Evolutionary conservation across 1,284 basidiomycete genomes (phyloP).

Genomic region (Malassezia equina): DNA sequence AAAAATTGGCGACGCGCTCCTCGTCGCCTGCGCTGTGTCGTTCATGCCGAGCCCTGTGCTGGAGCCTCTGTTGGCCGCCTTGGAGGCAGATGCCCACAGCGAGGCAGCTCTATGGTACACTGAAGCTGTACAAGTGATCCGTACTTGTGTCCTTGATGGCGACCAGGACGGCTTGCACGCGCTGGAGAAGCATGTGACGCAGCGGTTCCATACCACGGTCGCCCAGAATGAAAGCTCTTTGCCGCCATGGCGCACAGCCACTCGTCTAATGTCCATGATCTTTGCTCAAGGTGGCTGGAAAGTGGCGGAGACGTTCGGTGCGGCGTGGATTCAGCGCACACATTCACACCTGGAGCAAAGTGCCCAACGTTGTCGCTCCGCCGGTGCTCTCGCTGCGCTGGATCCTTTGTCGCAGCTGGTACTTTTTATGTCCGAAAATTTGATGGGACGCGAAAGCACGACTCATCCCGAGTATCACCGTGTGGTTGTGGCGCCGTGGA

Average conservation of each 20-base stretch:
- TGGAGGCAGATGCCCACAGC: not conserved
- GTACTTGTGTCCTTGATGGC: not conserved
- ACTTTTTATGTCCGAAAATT: slow-evolving; percentile 14
- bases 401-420: slow-evolving; percentile 11
- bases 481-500: slow-evolving; percentile 24
- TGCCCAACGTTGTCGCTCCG: not conserved
- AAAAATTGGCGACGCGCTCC: not conserved
- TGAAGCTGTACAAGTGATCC: not conserved
- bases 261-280: not conserved
- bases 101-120: not conserved
- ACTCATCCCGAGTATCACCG: slow-evolving; percentile 31
- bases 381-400: not conserved
- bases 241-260: not conserved
- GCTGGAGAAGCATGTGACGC: slow-evolving; percentile 5
- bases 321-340: slow-evolving; percentile 19
- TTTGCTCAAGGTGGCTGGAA: slow-evolving; percentile 4
- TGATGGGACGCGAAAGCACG: slow-evolving; percentile 8
- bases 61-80: not conserved
- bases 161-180: not conserved
- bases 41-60: not conserved
- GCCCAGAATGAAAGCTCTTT: not conserved
- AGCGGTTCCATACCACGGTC: not conserved
- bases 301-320: slow-evolving; percentile 13
- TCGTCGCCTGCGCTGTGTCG: not conserved
- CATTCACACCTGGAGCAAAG: slow-evolving; percentile 6